Percentiles rank a stretch among this genome's conserved stretches.
Evolutionary conservation across 768 basidiomycete genomes (phyloP).

Genomic region (Tephrocybe sp.): DNA sequence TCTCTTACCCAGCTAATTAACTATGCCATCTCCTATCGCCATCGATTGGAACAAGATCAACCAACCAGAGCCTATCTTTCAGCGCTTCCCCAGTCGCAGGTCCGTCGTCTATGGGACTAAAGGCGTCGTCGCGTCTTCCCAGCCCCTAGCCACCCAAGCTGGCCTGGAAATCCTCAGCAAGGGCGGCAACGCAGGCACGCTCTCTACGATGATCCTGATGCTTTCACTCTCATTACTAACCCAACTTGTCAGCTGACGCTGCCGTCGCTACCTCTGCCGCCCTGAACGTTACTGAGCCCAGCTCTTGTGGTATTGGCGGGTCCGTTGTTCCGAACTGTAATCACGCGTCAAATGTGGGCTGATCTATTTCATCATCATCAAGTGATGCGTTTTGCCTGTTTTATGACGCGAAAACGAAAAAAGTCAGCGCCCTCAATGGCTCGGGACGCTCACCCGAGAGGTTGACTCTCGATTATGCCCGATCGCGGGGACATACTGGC

Average conservation of each 20-base stretch:
- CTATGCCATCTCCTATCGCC: slow-evolving; percentile 34
- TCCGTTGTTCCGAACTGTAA: slow-evolving; percentile 31
- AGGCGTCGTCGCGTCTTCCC: slow-evolving; percentile 85
- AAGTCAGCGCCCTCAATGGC: slow-evolving; percentile 88
- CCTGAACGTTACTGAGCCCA: slow-evolving; percentile 88
- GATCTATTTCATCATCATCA: slow-evolving; percentile 1
- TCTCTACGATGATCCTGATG: slow-evolving; percentile 3
- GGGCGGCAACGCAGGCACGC: slow-evolving; percentile 92
- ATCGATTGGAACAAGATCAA: slow-evolving; percentile 64
- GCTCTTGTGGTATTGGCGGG: slow-evolving; percentile 92
- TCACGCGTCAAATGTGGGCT: not conserved
- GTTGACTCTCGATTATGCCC: slow-evolving; percentile 72
- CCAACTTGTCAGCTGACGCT: slow-evolving; percentile 66
- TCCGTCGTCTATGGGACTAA: slow-evolving; percentile 87
- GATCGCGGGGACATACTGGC: slow-evolving; percentile 66
- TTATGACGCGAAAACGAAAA: slow-evolving; percentile 81
- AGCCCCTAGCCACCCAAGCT: slow-evolving; percentile 89
- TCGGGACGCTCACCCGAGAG: slow-evolving; percentile 86
- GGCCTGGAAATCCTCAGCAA: slow-evolving; percentile 89
- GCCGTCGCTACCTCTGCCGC: slow-evolving; percentile 94
- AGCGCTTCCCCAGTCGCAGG: slow-evolving; percentile 79
- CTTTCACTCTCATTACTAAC: not conserved
- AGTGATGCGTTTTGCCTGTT: slow-evolving; percentile 94
- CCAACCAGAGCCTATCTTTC: slow-evolving; percentile 61
- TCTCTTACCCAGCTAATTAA: not conserved